phyloP scores from a whole-genome alignment of 139 green algal genomes.

The Chlorella ohadii region DNA sequence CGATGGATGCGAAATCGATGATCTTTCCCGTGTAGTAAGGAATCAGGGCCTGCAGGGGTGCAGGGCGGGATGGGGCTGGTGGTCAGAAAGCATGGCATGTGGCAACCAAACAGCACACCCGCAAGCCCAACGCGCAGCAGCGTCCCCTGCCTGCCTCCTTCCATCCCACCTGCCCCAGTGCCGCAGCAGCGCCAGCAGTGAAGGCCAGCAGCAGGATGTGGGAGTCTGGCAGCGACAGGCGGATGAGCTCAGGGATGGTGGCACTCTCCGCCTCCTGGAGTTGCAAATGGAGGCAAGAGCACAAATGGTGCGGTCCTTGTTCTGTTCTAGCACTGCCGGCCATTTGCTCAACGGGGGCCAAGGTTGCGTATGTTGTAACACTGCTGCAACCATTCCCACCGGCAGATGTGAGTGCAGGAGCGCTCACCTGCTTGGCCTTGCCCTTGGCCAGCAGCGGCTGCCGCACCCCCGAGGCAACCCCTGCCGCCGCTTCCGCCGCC shows the following conservation, averaged over 20 bases:
- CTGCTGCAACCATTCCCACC: too few relatives aligned
- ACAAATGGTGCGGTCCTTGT: too few relatives aligned
- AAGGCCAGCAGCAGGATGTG: slow-evolving; percentile 67
- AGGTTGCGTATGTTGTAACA: too few relatives aligned
- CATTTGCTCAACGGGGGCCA: too few relatives aligned
- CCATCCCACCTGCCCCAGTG: slow-evolving; percentile 53
- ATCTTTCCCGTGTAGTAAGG: slow-evolving; percentile 80
- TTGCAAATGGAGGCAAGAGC: too few relatives aligned
- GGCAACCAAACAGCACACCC: too few relatives aligned
- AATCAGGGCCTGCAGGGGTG: slow-evolving; percentile 66
- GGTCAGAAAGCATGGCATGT: too few relatives aligned
- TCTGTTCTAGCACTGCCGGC: too few relatives aligned
- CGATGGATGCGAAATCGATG: slow-evolving; percentile 83
- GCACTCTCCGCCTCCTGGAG: slow-evolving; percentile 17
- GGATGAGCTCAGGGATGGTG: slow-evolving; percentile 63
- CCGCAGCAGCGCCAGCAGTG: slow-evolving; percentile 61
- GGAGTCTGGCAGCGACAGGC: slow-evolving; percentile 56
- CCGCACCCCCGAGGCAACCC: background rate
- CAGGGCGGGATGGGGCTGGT: too few relatives aligned
- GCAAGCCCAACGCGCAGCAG: slow-evolving; percentile 6
- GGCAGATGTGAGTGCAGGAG: too few relatives aligned
- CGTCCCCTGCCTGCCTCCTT: slow-evolving; percentile 8
- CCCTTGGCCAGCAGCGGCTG: slow-evolving; percentile 48
- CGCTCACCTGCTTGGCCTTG: background rate
- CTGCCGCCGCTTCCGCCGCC: slow-evolving; percentile 10